Conservation (phyloP, 1,284 basidiomycete species). For the Malassezia pachydermatis region DNA sequence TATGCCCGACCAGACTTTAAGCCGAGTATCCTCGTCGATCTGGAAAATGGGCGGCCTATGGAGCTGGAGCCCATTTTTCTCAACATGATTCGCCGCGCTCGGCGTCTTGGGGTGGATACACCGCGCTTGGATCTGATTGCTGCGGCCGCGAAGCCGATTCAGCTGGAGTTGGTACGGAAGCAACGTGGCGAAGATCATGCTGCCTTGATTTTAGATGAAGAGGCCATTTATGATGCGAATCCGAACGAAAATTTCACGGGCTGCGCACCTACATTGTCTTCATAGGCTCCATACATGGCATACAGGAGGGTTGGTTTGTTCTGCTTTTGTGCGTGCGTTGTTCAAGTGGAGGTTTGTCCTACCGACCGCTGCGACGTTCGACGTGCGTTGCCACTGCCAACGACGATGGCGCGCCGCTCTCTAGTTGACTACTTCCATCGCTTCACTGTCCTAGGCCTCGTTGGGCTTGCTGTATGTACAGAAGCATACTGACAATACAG, state of each 20-base stretch:
- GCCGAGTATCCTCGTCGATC: slow-evolving; percentile 36
- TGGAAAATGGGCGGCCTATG: slow-evolving; percentile 37
- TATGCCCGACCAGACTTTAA: slow-evolving; percentile 23
- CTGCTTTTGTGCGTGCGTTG: no score
- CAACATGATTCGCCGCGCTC: slow-evolving; percentile 24
- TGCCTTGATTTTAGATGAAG: neutral
- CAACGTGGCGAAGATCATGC: neutral
- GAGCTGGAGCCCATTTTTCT: slow-evolving; percentile 37
- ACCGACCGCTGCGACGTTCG: neutral
- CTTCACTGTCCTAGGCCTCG: slow-evolving; percentile 6
- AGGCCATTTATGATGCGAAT: neutral
- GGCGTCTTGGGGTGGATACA: slow-evolving; percentile 24
- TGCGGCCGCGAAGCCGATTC: slow-evolving; percentile 29
- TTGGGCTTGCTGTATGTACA: slow-evolving; percentile 8
- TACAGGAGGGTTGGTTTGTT: no score
- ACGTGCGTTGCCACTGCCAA: neutral
- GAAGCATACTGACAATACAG: neutral
- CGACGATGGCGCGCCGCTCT: slow-evolving; percentile 7
- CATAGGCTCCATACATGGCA: no score
- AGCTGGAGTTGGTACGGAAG: slow-evolving; percentile 19
- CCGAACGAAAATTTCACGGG: neutral
- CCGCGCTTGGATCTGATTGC: slow-evolving; percentile 37
- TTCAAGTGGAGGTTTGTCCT: neutral
- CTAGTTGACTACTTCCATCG: slow-evolving; percentile 15
- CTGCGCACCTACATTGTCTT: slow-evolving; percentile 3